A percentile compares a stretch with the other conserved stretches of the same genome.
Evolutionary conservation across 805 yeast genomes (phyloP).

Genomic region (Cyberlindnera americana): DNA sequence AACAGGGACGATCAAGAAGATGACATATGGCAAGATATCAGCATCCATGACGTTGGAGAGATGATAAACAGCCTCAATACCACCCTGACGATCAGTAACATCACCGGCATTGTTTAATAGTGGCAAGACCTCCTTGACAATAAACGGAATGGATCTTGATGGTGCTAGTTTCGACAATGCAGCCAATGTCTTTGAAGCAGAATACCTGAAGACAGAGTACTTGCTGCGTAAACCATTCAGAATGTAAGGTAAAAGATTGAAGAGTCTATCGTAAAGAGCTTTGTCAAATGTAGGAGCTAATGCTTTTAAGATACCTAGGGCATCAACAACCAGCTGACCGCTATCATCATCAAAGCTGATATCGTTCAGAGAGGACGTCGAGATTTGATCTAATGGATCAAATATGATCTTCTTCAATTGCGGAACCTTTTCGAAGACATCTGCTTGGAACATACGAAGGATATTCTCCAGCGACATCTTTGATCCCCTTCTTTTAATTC

Average conservation of each 20-base stretch:
- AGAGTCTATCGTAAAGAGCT: constrained; percentile 46
- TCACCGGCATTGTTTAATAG: constrained; percentile 73
- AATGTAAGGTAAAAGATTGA: constrained; percentile 50
- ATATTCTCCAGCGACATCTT: constrained; percentile 61
- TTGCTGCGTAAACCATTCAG: constrained; percentile 55
- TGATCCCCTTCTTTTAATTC: constrained; percentile 83
- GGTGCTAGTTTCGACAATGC: constrained; percentile 69
- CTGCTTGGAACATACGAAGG: constrained; percentile 46
- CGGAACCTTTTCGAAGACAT: constrained; percentile 59
- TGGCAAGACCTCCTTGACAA: constrained; percentile 78
- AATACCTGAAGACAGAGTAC: constrained; percentile 82
- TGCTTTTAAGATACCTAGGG: constrained; percentile 77
- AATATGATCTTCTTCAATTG: constrained; percentile 63
- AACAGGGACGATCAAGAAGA: constrained; percentile 92
- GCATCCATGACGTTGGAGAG: constrained; percentile 82
- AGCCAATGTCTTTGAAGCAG: constrained; percentile 87
- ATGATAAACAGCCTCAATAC: constrained; percentile 87
- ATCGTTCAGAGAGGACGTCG: constrained; percentile 27
- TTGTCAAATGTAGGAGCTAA: constrained; percentile 58
- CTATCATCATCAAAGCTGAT: constrained; percentile 40
- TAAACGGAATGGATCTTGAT: constrained; percentile 65
- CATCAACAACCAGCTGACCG: constrained; percentile 84
- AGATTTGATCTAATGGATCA: constrained; percentile 51
- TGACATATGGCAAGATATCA: constrained; percentile 88
- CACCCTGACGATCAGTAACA: constrained; percentile 80